phyloP scores from a whole-genome alignment of 257 asterid species.

The Fraxinus excelsior region DNA sequence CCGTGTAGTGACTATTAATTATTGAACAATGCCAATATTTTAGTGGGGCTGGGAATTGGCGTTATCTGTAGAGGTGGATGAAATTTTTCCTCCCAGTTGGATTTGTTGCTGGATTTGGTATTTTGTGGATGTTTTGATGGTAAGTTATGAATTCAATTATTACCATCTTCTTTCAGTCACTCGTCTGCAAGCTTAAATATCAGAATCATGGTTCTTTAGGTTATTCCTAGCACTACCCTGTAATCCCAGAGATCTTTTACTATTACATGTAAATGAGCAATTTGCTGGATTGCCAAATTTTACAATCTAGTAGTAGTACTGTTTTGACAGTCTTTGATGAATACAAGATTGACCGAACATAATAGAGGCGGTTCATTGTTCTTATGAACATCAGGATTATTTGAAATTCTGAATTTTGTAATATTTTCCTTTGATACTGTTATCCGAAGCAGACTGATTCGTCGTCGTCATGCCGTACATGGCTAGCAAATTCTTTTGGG shows the following conservation, averaged over 20 bases:
- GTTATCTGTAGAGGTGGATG: constrained; percentile 1
- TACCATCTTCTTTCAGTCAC: not conserved
- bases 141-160: constrained; percentile 19
- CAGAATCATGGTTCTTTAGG: constrained; percentile 27
- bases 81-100: constrained; percentile 17
- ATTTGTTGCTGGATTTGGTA: not conserved
- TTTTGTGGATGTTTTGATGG: constrained; percentile 19
- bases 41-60: constrained; percentile 13
- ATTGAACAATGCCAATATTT: not conserved
- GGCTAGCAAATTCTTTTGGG: no score
- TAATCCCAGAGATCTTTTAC: constrained; percentile 14
- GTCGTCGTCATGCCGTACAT: not conserved
- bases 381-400: not conserved
- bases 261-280: constrained; percentile 20
- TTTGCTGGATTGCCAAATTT: not conserved
- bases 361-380: not conserved
- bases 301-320: not conserved
- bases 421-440: not conserved
- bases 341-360: not conserved
- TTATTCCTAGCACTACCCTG: constrained; percentile 11
- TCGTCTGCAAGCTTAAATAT: constrained; percentile 9
- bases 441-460: not conserved
- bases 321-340: not conserved
- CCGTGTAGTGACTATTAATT: not conserved
- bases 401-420: not conserved